A percentile compares a stretch with the other conserved stretches of the same genome.
Evolutionary conservation across 2,329 filamentous ascomycete genomes (phyloP).

Genomic region (Colletotrichum cereale): DNA sequence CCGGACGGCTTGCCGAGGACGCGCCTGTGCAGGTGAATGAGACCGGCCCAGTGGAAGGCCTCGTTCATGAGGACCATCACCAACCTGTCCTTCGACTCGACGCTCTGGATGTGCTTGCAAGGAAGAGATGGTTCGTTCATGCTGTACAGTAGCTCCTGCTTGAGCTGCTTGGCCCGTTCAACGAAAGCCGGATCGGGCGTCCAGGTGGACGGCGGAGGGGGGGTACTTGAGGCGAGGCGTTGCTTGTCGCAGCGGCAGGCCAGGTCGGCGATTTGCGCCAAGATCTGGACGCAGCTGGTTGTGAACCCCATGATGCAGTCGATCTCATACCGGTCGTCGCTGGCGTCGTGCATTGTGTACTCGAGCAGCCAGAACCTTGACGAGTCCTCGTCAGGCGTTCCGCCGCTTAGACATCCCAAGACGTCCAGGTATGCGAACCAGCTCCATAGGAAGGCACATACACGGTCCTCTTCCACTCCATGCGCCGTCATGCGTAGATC

Average conservation of each 20-base stretch:
- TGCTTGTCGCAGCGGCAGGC: conserved; percentile 76
- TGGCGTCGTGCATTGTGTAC: conserved; percentile 62
- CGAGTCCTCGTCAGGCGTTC: conserved; percentile 62
- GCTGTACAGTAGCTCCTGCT: conserved; percentile 71
- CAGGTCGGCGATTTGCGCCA: conserved; percentile 79
- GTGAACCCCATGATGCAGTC: conserved; percentile 88
- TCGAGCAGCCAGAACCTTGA: conserved; percentile 65
- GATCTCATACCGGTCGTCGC: conserved; percentile 73
- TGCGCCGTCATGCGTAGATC: conserved; percentile 49
- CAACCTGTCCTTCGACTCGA: conserved; percentile 67
- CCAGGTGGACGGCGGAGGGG: conserved; percentile 62
- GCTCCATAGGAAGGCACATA: conserved; percentile 80
- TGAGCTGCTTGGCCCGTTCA: conserved; percentile 69
- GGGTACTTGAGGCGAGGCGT: conserved; percentile 65
- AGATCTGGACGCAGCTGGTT: conserved; percentile 75
- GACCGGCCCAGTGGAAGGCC: conserved; percentile 83
- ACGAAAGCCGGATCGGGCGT: conserved; percentile 66
- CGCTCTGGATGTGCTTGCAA: conserved; percentile 58
- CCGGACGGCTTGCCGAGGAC: conserved; percentile 72
- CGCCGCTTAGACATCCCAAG: conserved; percentile 77
- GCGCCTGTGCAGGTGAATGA: conserved; percentile 81
- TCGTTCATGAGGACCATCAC: conserved; percentile 81
- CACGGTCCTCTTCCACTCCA: conserved; percentile 65
- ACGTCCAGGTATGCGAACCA: conserved; percentile 91
- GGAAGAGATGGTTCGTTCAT: conserved; percentile 56